Base-by-base conservation (phyloP, 2,329 filamentous ascomycete genomes). In the Fusarium nematophilum region DNA sequence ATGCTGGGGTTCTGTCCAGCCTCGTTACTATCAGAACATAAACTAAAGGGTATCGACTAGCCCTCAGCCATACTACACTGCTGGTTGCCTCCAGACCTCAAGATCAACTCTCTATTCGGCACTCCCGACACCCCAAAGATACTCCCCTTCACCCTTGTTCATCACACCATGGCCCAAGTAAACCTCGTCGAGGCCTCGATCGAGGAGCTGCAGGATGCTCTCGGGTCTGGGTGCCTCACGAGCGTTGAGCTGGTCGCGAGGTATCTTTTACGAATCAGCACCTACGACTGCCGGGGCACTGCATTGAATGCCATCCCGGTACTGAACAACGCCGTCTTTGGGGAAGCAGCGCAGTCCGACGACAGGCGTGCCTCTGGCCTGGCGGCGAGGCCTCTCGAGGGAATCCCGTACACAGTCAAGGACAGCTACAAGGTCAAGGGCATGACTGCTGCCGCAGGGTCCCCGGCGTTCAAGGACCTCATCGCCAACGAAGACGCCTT, bases 321-420 rank as follows among this genome's bases (percentile, higher is more conserved):
- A 14, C 31, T 73, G 40, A 73, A 70, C n/a, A 39, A 49, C 3
- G 26, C 44, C 3, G 49, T 68, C 9, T 72, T 73, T 36, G 59
- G 62, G 11, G 66, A 69, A n/a, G 70, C 70, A 1, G 58, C 54
- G 5, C 58, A 53, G 1, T 71, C 70, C 2, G 71, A 73, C 7
- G 62, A 64, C 13, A 37, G 53, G n/a, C 59, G 70, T 2, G 62
- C 65, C 13, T 37, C 40, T 0, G 57, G 57, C 1, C n/a, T 5
- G 1, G 10, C 43, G 3, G 17, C 50, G 4, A 26, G 54, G 1
- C 17, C 36, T 1, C 72, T 86, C 2, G 83, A 86, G 60, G 82
- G 84, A 3, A 84, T 87, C 13, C 83, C 84, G 0, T 86, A 77
- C 62, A 83, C 82, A 0, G 74, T 85, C 60, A 86, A 87, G 68